Base-by-base conservation (phyloP, 2,329 filamentous ascomycete genomes). In the Neofusicoccum umdonicola region DNA sequence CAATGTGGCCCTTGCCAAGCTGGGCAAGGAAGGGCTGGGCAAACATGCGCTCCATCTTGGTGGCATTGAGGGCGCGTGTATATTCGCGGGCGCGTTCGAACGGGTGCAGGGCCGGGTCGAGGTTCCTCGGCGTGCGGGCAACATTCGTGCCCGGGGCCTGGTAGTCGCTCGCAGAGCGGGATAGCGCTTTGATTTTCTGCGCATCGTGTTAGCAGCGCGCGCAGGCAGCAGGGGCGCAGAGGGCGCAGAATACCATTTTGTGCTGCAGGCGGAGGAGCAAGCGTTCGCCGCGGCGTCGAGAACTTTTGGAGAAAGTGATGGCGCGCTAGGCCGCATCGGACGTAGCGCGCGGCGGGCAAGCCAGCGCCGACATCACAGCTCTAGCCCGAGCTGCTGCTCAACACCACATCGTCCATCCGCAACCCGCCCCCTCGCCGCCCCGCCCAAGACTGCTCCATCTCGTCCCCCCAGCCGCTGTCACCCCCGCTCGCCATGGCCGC, bases 31-130 rank as follows among this genome's bases (percentile, higher is more conserved):
- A 97, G 3, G 91, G 91, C 62, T 88, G 84, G 35, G 89, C 89
- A 77, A 96, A 96, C 90, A 97, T 94, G 71, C 93, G 90, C 80
- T 97, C 92, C 67, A 97, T 81, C 78, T 97, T 97, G 65, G 93
- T 92, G 31, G 93, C 93, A 86, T 92, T 91, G 67, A 91, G 81
- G 11, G 89, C 89, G 70, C 88, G 81, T 13, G 88, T 92, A 75
- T 93, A 94, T 80, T 97, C 93, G 77, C 93, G 84, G 52, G 93
- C 93, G 72, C 92, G 85, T 79, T 96, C 93, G 78, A 97, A 97
- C 2, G 92, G 93, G 79, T 97, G 93, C 66, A 94, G 85, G 47
- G 91, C 88, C 34, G 93, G 90, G 79, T 96, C 91, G 72, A 96
- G 77, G 78, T 91, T 91, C 69, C 88, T 85, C 66, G 88, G 87